Evolutionary conservation across 306 rosid species (phyloP), one percentile per base, ranked within the genome.

Genomic region (Malus domestica): DNA sequence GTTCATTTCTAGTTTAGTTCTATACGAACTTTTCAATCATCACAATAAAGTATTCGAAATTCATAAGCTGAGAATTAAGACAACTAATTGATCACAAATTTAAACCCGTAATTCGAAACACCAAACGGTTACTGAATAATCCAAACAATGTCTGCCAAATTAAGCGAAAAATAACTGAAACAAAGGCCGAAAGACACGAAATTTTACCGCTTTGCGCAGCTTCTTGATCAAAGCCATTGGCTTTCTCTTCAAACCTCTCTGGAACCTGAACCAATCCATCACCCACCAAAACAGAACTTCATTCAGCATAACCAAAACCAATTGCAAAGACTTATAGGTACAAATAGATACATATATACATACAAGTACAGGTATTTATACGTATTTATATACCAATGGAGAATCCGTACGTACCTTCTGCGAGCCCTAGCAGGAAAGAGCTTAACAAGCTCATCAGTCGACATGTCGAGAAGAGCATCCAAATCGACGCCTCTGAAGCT

Each of bases 191-290:
- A 11, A 61, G 8, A 20, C 25, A 4, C 66, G 51, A 75, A 23
- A 4, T 58, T 68, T 44, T 81, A 91, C 97, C 80, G 98, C 98
- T 65, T 93, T 93, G 79, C 97, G 98, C 15, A 93, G 96, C 87
- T 91, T 91, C 91, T 91, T 93, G 64, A 93, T 91, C 74, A 93
- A 51, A 0, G 97, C 98, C 98, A 91, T 90, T 12, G 97, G 97
- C 87, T 93, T 93, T n/a, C 97, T 71, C 75, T 89, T 90, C 82
- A 90, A 83, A n/a, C 98, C 98, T 69, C 98, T 89, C 78, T 90
- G 93, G 83, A 93, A 93, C 93, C 93, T 89, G 46, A 38, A 22
- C n/a, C 19, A 63, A 15, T 22, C 40, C 49, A 76, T 42, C 68
- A 69, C 20, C 45, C 55, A 46, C 33, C 35, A 46, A 16, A 12